Evolutionary conservation across 2,329 filamentous ascomycete genomes (phyloP), one percentile per base, ranked within the genome.

Genomic region (Sclerotinia borealis): DNA sequence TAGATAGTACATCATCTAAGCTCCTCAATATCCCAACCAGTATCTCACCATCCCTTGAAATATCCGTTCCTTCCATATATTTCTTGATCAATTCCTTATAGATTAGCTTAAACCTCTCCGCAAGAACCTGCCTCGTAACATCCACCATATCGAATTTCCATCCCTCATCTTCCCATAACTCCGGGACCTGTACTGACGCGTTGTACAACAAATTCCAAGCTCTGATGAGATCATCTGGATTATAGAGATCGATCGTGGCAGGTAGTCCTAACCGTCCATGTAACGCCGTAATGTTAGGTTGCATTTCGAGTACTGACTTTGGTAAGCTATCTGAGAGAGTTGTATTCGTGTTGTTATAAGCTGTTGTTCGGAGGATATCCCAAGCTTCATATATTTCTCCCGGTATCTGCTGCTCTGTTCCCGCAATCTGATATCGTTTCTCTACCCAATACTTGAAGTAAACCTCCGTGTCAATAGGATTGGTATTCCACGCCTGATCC

Each of bases 361-460:
- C 52, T 17, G 52, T 55, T 3, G 68, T 71, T 13, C 79, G 76
- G 65, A 82, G 71, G 0, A 75, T 70, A 13, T 81, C 78, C 80
- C 80, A 83, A 1, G 79, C 78, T 19, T 68, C 66, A 67, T 80
- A 79, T 0, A 81, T 67, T 0, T 69, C 68, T 4, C 64, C 17
- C 0, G 76, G 74, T 2, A 77, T 63, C 1, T 61, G 52, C 3
- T 66, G 66, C 36, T 64, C 65, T 29, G 68, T 66, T 0, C 69
- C 64, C 6, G 1, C 0, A 4, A 31, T 17, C 5, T 55, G 52
- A 66, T 83, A 83, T 15, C 81, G 76, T 4, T 70, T 72, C 0
- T 70, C 69, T 2, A 78, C 78, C 80, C 80, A 83, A 58, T 75
- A 65, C 22, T 74, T 70, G 63, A 83, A 83, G 69, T 83, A 83